Evolutionary conservation across 2,329 filamentous ascomycete genomes (phyloP).

Genomic region (Penicillium sumatraense): DNA sequence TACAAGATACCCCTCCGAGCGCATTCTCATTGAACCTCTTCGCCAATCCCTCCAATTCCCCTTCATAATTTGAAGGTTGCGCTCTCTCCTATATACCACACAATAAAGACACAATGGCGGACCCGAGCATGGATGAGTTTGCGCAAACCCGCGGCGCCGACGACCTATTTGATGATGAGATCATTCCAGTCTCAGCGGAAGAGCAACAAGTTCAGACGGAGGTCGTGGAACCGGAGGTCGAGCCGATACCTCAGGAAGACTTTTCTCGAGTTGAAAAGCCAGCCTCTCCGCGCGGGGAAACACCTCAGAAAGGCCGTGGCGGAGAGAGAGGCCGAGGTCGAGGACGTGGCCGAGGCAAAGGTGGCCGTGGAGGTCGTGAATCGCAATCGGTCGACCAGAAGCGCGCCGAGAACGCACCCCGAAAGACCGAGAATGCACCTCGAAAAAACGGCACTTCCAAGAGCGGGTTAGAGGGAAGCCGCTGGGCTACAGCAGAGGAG

Average conservation of each 20-base stretch:
- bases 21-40: constrained; percentile 15
- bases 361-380: constrained; percentile 25
- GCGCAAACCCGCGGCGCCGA: constrained; percentile 56
- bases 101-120: constrained; percentile 19
- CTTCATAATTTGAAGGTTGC: not conserved
- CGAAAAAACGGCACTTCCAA: constrained; percentile 21
- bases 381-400: constrained; percentile 13
- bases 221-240: constrained; percentile 16
- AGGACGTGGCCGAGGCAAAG: constrained; percentile 33
- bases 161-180: constrained; percentile 57
- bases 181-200: constrained; percentile 48
- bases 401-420: constrained; percentile 21
- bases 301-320: constrained; percentile 34
- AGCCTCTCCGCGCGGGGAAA: constrained; percentile 26
- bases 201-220: constrained; percentile 34
- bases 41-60: not conserved
- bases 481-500: constrained; percentile 10
- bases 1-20: constrained; percentile 26
- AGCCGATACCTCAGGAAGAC: constrained; percentile 17
- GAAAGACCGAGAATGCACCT: constrained; percentile 20
- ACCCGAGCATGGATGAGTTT: constrained; percentile 49
- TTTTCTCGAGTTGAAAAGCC: constrained; percentile 20
- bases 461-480: constrained; percentile 20
- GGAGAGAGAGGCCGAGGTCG: constrained; percentile 37
- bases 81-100: too few species aligned